Conservation (phyloP, 306 rosid genomes). For the Dryas alaskensis region DNA sequence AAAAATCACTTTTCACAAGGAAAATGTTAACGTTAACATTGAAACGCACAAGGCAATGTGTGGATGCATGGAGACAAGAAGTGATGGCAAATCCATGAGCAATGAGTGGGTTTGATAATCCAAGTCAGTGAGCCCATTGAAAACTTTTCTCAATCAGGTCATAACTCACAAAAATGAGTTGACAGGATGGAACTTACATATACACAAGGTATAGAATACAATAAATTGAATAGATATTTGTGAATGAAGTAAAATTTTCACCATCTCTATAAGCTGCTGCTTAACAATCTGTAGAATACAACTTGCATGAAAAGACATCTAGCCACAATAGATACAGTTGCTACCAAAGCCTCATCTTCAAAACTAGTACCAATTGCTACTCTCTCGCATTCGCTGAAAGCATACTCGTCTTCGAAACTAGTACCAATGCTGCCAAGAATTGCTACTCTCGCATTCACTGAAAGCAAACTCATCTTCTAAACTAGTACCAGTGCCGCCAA, state of each 20-base stretch:
- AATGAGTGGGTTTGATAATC: no score
- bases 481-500: background rate
- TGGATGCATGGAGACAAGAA: no score
- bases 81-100: no score
- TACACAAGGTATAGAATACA: no score
- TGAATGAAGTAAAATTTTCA: background rate
- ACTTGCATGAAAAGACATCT: background rate
- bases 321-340: slow-evolving; percentile 16
- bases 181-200: no score
- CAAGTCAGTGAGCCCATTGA: no score
- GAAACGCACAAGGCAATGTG: no score
- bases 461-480: slow-evolving; percentile 11
- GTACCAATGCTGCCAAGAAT: background rate
- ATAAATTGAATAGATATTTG: background rate
- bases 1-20: no score
- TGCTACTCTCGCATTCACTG: slow-evolving; percentile 25
- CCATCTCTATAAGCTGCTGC: background rate
- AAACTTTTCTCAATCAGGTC: no score
- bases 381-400: background rate
- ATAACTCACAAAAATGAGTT: no score
- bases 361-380: background rate
- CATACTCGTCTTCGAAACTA: slow-evolving; percentile 9
- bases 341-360: slow-evolving; percentile 24
- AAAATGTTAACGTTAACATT: no score
- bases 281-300: background rate